phyloP scores from a whole-genome alignment of 2,329 filamentous ascomycete species.

The Trichoderma aggressivum region DNA sequence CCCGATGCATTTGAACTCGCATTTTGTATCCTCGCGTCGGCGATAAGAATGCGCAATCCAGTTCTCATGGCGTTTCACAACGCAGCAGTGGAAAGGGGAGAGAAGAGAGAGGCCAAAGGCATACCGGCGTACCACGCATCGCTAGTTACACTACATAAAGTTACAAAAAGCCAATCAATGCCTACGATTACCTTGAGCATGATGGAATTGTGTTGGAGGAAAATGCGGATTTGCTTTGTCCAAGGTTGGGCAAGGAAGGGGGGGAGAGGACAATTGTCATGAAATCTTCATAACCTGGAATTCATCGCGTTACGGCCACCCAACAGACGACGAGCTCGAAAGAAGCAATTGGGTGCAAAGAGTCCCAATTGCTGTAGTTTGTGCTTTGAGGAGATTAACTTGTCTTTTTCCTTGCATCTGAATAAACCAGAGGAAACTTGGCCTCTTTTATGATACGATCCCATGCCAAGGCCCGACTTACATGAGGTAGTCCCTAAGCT shows the following conservation, averaged over 20 bases:
- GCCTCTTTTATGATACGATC: too few relatives aligned
- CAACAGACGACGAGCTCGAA: too few relatives aligned
- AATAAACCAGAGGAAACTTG: background rate
- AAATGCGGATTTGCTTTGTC: background rate
- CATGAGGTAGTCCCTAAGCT: too few relatives aligned
- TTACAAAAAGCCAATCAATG: background rate
- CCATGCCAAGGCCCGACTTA: too few relatives aligned
- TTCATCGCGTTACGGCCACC: too few relatives aligned
- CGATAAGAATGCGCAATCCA: background rate
- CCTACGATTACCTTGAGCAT: background rate
- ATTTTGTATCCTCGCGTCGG: background rate
- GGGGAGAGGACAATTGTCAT: background rate
- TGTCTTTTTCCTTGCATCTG: too few relatives aligned
- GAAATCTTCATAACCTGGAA: background rate
- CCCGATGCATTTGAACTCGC: background rate
- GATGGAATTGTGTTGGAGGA: background rate
- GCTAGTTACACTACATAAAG: too few relatives aligned
- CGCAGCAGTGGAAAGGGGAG: background rate
- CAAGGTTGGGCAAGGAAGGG: background rate
- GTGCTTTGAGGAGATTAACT: too few relatives aligned
- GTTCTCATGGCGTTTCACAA: rapidly evolving
- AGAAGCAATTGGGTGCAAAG: too few relatives aligned
- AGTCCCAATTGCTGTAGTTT: too few relatives aligned
- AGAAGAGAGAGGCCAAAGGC: background rate
- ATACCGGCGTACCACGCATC: too few relatives aligned